A percentile compares a stretch with the other conserved stretches of the same genome.
Conservation (phyloP, 768 basidiomycete genomes). For the Multifurca ochricompacta region DNA sequence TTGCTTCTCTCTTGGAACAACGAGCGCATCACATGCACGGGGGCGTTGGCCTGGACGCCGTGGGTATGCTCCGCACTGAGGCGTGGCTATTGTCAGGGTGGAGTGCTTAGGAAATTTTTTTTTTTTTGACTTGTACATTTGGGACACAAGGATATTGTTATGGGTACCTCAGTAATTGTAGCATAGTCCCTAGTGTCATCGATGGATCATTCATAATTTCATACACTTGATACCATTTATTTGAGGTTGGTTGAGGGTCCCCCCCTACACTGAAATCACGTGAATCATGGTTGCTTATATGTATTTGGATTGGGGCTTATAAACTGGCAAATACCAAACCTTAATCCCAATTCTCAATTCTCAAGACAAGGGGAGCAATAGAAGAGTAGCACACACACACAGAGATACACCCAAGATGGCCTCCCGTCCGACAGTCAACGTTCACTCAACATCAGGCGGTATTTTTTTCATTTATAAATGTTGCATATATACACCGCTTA, state of each 20-base stretch:
- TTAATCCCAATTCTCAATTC: conserved; percentile 11
- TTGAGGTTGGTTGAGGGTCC: too few species aligned
- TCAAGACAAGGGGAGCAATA: not conserved
- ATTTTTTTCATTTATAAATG: conserved; percentile 18
- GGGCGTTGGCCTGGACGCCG: conserved; percentile 1
- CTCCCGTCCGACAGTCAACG: conserved; percentile 85
- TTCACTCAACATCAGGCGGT: conserved; percentile 74
- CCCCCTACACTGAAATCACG: not conserved
- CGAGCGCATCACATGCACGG: not conserved
- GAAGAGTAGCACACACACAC: not conserved
- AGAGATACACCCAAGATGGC: conserved; percentile 51
- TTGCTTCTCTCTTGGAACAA: conserved; percentile 8
- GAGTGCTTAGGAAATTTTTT: not conserved
- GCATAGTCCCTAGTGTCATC: too few species aligned
- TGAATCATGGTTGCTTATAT: not conserved
- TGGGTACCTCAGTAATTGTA: conserved; percentile 1
- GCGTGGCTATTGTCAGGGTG: conserved; percentile 14
- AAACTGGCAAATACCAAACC: conserved; percentile 23
- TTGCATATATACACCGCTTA: conserved; percentile 4
- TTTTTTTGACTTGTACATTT: too few species aligned
- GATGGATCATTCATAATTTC: too few species aligned
- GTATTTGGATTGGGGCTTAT: conserved; percentile 15
- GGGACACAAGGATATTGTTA: too few species aligned
- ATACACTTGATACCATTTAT: too few species aligned
- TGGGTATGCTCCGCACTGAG: conserved; percentile 13